Evolutionary conservation across 2,329 filamentous ascomycete species (phyloP).

Genomic region (Aspergillus sp.): DNA sequence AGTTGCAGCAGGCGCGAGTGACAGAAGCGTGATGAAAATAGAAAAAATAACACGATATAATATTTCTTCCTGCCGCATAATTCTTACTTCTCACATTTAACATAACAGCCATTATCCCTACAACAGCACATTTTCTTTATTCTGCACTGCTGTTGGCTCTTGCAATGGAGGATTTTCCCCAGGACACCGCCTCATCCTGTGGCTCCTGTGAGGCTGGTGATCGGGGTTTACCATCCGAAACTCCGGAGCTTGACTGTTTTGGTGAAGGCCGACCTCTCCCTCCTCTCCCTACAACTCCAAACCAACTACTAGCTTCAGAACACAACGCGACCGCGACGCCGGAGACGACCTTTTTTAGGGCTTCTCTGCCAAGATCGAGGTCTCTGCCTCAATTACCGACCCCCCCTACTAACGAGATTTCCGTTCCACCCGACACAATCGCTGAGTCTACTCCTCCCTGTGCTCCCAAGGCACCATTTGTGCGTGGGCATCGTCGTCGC

Average conservation of each 20-base stretch:
- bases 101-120: background rate
- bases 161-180: slow-evolving; percentile 7
- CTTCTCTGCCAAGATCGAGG: background rate
- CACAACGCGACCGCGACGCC: background rate
- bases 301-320: background rate
- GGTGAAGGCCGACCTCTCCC: slow-evolving; percentile 11
- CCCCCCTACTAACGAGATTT: slow-evolving; percentile 3
- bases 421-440: slow-evolving; percentile 29
- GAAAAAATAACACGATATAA: slow-evolving; percentile 9
- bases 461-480: slow-evolving; percentile 34
- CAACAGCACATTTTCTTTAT: background rate
- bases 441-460: slow-evolving; percentile 29
- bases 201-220: slow-evolving; percentile 14
- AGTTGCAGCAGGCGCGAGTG: slow-evolving; percentile 16
- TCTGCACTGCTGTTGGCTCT: background rate
- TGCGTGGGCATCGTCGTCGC: slow-evolving; percentile 42
- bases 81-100: slow-evolving; percentile 1
- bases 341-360: background rate
- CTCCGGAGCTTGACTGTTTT: slow-evolving; percentile 24
- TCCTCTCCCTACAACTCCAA: background rate
- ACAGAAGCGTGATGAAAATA: slow-evolving; percentile 9
- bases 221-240: slow-evolving; percentile 19
- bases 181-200: slow-evolving; percentile 12
- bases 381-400: slow-evolving; percentile 1
- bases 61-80: background rate